Percentiles rank a stretch among this genome's conserved stretches.
Conservation (phyloP, 1,284 basidiomycete genomes). For the Malassezia yamatoensis region DNA sequence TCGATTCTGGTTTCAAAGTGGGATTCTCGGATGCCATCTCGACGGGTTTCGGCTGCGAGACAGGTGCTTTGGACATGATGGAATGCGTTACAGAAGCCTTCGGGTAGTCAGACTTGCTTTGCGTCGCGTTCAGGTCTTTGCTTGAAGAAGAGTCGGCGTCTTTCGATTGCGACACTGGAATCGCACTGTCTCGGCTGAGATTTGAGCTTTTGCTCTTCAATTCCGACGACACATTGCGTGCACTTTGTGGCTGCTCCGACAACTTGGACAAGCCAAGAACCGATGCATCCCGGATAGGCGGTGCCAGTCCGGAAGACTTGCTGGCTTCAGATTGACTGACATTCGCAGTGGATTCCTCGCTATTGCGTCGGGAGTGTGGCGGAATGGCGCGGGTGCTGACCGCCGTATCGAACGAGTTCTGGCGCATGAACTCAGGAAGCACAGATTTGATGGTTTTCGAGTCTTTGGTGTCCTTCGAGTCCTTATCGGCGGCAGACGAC, state of each 20-base stretch:
- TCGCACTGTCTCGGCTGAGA: too few species aligned
- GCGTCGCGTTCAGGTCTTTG: background rate
- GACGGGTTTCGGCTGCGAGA: background rate
- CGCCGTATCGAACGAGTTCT: constrained; percentile 6
- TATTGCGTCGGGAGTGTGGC: constrained; percentile 1
- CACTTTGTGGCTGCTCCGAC: background rate
- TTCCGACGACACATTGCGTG: too few species aligned
- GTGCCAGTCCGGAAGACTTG: background rate
- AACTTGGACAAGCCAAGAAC: background rate
- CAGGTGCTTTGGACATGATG: background rate
- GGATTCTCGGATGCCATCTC: background rate
- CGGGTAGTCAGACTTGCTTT: background rate
- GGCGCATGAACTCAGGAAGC: background rate
- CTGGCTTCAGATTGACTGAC: background rate
- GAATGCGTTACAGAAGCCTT: constrained; percentile 1
- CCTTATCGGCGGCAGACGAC: background rate
- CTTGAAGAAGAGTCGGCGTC: background rate
- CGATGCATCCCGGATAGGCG: background rate
- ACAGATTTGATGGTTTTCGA: background rate
- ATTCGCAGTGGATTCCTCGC: background rate
- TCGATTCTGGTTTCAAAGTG: too few species aligned
- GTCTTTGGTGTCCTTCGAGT: background rate
- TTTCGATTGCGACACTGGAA: background rate
- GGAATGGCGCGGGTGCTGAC: constrained; percentile 8
- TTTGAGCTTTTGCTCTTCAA: too few species aligned